phyloP scores from a whole-genome alignment of 169 alveolate genomes.

The Plasmodium gallinaceum region DNA sequence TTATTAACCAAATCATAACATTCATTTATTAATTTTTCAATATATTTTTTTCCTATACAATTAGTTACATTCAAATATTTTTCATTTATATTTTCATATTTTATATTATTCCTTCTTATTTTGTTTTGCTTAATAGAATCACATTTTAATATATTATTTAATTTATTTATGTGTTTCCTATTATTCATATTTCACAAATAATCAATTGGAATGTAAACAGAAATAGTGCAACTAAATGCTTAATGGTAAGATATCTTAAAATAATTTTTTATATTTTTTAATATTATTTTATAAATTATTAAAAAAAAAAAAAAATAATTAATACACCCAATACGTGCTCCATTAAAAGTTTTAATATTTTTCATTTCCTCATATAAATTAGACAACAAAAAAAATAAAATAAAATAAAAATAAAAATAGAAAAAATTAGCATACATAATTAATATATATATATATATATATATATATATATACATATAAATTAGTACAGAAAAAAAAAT shows the following conservation, averaged over 20 bases:
- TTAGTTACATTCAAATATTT: conserved; percentile 21
- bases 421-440: no score
- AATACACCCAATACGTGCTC: no score
- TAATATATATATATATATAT: no score
- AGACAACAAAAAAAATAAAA: not conserved
- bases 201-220: not conserved
- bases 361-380: no score
- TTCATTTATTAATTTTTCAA: conserved; percentile 28
- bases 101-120: not conserved
- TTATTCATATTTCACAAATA: not conserved
- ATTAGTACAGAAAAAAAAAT: no score
- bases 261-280: no score
- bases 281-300: no score
- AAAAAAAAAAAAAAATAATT: no score
- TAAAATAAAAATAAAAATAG: not conserved
- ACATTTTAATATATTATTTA: conserved; percentile 27
- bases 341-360: no score
- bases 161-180: not conserved
- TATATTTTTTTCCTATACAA: conserved; percentile 28
- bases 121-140: conserved; percentile 1
- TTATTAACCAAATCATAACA: not conserved
- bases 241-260: no score
- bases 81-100: conserved; percentile 3
- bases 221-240: no score
- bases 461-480: no score